These are phyloP conservation scores for Phytophthora hybrid DNA, from an alignment of 352 stramenopile species.

Conservation along the genomic window DNA sequence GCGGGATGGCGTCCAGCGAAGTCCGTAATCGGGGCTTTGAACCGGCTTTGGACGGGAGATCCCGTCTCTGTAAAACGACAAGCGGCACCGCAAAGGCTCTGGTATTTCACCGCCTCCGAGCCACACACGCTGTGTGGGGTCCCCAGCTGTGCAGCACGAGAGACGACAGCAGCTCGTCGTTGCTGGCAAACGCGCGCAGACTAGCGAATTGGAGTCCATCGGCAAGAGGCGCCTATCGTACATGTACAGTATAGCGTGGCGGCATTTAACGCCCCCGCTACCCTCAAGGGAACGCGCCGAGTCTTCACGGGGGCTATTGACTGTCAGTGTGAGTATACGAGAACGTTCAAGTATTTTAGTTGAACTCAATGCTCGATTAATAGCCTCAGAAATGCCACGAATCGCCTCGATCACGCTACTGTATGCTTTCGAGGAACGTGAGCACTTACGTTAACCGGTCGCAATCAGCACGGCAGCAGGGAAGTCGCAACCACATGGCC, in stretches of 20 bases:
- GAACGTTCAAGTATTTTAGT: slow-evolving; percentile 15
- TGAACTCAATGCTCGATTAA: slow-evolving; percentile 7
- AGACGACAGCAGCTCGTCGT: slow-evolving; percentile 10
- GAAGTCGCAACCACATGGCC: slow-evolving; percentile 20
- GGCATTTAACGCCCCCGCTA: background rate
- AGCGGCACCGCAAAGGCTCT: slow-evolving; percentile 30
- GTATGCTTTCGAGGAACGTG: slow-evolving; percentile 4
- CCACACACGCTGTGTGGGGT: slow-evolving; percentile 27
- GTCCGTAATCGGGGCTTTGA: background rate
- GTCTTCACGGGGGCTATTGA: background rate
- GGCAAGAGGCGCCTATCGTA: background rate
- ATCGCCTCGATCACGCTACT: background rate
- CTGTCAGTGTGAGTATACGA: background rate
- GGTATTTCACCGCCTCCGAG: slow-evolving; percentile 17
- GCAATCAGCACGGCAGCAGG: slow-evolving; percentile 24
- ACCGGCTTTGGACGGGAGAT: slow-evolving; percentile 17
- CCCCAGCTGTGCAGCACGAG: slow-evolving; percentile 30
- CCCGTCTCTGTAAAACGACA: slow-evolving; percentile 26
- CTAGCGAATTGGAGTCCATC: slow-evolving; percentile 21
- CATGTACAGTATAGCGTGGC: background rate
- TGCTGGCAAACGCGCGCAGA: background rate
- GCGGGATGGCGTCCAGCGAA: slow-evolving; percentile 26
- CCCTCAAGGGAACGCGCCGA: slow-evolving; percentile 8
- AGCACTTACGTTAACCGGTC: slow-evolving; percentile 22
- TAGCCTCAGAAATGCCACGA: slow-evolving; percentile 13